Conservation (phyloP, 2,329 filamentous ascomycete genomes). For the Gyromitra esculenta region DNA sequence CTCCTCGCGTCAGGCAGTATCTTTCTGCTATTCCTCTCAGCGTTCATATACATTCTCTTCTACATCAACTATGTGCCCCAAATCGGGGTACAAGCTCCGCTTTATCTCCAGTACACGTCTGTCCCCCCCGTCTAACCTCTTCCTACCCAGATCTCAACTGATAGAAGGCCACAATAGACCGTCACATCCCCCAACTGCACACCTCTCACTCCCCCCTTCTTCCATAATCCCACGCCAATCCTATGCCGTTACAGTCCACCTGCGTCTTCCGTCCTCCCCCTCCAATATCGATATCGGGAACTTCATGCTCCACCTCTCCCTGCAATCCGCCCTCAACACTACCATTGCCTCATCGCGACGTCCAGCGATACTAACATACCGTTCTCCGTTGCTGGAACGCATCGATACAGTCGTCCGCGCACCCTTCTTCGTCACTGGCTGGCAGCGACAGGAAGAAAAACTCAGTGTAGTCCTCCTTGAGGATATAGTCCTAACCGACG, state of each 20-base stretch:
- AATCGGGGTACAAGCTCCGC: slow-evolving; percentile 69
- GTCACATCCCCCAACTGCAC: slow-evolving; percentile 14
- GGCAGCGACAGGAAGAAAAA: slow-evolving; percentile 52
- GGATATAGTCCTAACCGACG: slow-evolving; percentile 38
- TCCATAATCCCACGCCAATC: slow-evolving; percentile 74
- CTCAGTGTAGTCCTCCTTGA: slow-evolving; percentile 54
- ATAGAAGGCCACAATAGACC: slow-evolving; percentile 16
- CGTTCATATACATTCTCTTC: slow-evolving; percentile 72
- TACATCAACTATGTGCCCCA: slow-evolving; percentile 75
- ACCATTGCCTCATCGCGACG: slow-evolving; percentile 68
- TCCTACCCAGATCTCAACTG: neutral
- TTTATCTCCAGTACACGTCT: slow-evolving; percentile 74
- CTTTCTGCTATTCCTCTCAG: slow-evolving; percentile 68
- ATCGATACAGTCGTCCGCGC: slow-evolving; percentile 54
- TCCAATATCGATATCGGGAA: slow-evolving; percentile 82
- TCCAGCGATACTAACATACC: slow-evolving; percentile 81
- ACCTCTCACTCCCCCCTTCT: slow-evolving; percentile 23
- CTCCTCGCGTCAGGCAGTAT: slow-evolving; percentile 63
- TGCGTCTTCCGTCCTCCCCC: slow-evolving; percentile 80
- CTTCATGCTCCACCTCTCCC: slow-evolving; percentile 88
- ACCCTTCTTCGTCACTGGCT: slow-evolving; percentile 54
- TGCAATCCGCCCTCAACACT: slow-evolving; percentile 65
- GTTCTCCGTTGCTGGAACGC: slow-evolving; percentile 70
- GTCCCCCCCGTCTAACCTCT: neutral
- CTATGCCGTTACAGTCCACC: slow-evolving; percentile 82